These are phyloP conservation scores for Rhynchospora pubera DNA, from an alignment of 176 grass and related monocot species.

Conservation along the genomic window DNA sequence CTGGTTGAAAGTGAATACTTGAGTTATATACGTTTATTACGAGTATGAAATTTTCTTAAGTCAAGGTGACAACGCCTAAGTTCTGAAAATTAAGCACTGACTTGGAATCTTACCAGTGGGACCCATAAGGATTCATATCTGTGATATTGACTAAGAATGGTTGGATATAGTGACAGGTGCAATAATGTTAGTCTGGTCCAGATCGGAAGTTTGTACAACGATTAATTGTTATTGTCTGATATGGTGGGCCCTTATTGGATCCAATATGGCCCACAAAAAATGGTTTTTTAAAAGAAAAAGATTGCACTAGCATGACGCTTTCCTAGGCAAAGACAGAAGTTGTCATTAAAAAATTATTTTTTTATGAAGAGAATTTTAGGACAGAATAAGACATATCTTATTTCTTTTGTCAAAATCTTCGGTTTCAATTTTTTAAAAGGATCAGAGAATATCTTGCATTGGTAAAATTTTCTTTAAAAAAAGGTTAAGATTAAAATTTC, in stretches of 20 bases:
- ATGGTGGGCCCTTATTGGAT: background rate
- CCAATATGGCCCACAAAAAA: background rate
- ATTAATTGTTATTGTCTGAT: conserved; percentile 16
- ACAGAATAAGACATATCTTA: background rate
- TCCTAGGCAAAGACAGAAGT: background rate
- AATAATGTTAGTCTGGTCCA: conserved; percentile 12
- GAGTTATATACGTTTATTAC: background rate
- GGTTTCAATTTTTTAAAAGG: background rate
- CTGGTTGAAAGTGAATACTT: too few species aligned
- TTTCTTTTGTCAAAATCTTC: background rate
- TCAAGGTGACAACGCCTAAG: background rate
- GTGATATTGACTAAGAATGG: conserved; percentile 13
- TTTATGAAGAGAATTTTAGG: background rate
- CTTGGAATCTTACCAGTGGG: conserved; percentile 1
- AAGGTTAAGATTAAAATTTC: background rate
- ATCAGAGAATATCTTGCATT: background rate
- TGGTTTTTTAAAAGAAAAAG: background rate
- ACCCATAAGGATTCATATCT: background rate
- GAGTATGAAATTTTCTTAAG: background rate
- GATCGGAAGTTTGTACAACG: background rate
- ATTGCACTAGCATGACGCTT: conserved; percentile 1
- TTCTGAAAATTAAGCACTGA: background rate
- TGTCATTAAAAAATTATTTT: background rate
- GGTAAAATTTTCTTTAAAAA: background rate
- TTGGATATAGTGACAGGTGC: conserved; percentile 16